These are phyloP conservation scores for Oidiodendron maius DNA, from an alignment of 495 filamentous ascomycete species.

Conservation along the genomic window DNA sequence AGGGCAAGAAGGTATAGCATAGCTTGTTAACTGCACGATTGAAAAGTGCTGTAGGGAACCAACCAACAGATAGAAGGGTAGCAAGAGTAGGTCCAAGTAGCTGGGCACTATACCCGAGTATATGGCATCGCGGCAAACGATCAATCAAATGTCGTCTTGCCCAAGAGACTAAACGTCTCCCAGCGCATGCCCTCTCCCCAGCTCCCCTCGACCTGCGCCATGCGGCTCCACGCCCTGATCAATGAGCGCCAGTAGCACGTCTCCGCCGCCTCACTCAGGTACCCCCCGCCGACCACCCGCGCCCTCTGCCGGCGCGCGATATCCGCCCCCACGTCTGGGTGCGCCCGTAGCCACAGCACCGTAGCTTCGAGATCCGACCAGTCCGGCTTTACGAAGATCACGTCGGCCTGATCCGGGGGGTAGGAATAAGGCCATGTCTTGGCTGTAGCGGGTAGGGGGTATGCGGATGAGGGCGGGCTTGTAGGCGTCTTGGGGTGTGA, in stretches of 20 bases:
- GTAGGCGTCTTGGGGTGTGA: not conserved
- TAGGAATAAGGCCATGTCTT: constrained; percentile 31
- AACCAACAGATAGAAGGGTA: too few species aligned
- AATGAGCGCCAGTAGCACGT: constrained; percentile 48
- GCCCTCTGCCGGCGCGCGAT: constrained; percentile 44
- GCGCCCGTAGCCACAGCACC: constrained; percentile 34
- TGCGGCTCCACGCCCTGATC: constrained; percentile 38
- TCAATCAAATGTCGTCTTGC: constrained; percentile 5
- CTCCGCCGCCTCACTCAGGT: constrained; percentile 44
- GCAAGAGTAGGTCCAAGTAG: too few species aligned
- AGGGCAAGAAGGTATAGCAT: too few species aligned
- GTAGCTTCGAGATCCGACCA: constrained; percentile 44
- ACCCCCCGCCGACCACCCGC: constrained; percentile 33
- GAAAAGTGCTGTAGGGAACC: too few species aligned
- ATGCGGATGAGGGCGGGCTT: constrained; percentile 5
- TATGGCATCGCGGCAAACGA: not conserved
- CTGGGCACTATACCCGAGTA: too few species aligned
- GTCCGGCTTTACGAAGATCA: constrained; percentile 45
- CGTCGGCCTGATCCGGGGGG: constrained; percentile 36
- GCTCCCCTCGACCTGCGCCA: constrained; percentile 21
- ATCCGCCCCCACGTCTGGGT: constrained; percentile 36
- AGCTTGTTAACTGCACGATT: too few species aligned
- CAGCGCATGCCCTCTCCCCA: constrained; percentile 20
- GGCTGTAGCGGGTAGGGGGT: not conserved
- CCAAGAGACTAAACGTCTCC: constrained; percentile 20